These are phyloP conservation scores for Exophiala calicioides DNA, from an alignment of 2,329 filamentous ascomycete species.

Conservation along the genomic window DNA sequence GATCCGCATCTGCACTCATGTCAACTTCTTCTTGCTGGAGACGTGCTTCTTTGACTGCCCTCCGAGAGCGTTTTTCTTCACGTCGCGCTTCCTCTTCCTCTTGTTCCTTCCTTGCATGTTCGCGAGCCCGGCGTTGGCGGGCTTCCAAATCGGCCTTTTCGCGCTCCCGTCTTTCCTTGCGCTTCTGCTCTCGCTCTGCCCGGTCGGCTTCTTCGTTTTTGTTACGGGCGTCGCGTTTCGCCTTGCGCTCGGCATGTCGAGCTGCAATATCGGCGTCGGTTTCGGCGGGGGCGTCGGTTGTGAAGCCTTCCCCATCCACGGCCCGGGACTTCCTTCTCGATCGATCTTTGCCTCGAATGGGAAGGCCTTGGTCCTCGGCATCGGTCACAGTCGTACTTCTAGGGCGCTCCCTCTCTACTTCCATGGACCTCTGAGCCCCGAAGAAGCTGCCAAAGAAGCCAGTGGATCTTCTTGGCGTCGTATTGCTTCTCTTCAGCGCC, in stretches of 20 bases:
- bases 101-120: constrained; percentile 57
- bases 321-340: constrained; percentile 47
- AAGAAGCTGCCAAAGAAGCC: constrained; percentile 65
- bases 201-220: constrained; percentile 41
- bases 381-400: constrained; percentile 28
- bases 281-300: constrained; percentile 48
- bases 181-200: constrained; percentile 38
- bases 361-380: constrained; percentile 27
- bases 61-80: constrained; percentile 62
- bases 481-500: constrained; percentile 62
- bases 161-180: constrained; percentile 50
- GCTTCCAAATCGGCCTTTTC: constrained; percentile 60
- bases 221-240: constrained; percentile 50
- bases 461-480: constrained; percentile 60
- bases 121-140: constrained; percentile 37
- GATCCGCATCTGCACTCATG: constrained; percentile 38
- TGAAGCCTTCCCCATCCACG: constrained; percentile 51
- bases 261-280: constrained; percentile 63
- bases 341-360: constrained; percentile 36
- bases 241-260: constrained; percentile 63
- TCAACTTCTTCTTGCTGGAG: constrained; percentile 38
- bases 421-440: constrained; percentile 54
- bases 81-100: constrained; percentile 57
- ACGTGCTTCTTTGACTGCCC: constrained; percentile 38
- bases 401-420: constrained; percentile 30